A percentile compares a stretch with the other conserved stretches of the same genome.
Conservation (phyloP, 2,329 filamentous ascomycete species). For the Pseudogymnoascus sp. region DNA sequence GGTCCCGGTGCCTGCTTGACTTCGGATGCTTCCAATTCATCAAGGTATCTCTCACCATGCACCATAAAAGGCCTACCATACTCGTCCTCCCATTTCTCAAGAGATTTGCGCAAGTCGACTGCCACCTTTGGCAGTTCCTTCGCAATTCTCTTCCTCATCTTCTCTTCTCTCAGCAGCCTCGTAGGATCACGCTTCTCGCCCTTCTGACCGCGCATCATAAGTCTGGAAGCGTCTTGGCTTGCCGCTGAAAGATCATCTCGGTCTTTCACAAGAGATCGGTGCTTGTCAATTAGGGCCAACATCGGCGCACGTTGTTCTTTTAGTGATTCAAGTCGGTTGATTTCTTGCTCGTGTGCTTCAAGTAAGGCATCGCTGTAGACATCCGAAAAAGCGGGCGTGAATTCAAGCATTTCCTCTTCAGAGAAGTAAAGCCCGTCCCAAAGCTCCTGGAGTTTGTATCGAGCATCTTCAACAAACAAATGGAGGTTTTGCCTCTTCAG, state of each 20-base stretch:
- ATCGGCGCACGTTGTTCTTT: slow-evolving; percentile 82
- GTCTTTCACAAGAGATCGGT: slow-evolving; percentile 75
- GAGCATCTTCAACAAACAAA: slow-evolving; percentile 89
- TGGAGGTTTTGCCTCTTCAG: slow-evolving; percentile 93
- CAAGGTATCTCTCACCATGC: slow-evolving; percentile 83
- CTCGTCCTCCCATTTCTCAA: slow-evolving; percentile 87
- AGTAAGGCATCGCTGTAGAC: slow-evolving; percentile 94
- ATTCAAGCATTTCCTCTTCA: slow-evolving; percentile 98
- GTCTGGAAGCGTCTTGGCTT: slow-evolving; percentile 86
- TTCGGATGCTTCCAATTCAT: slow-evolving; percentile 64
- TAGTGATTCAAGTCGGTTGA: slow-evolving; percentile 69
- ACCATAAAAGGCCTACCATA: slow-evolving; percentile 90
- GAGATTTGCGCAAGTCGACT: slow-evolving; percentile 68
- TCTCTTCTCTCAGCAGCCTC: slow-evolving; percentile 89
- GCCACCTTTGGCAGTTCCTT: slow-evolving; percentile 94
- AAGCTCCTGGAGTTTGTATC: slow-evolving; percentile 82
- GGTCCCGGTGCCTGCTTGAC: slow-evolving; percentile 52
- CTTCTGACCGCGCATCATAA: slow-evolving; percentile 86
- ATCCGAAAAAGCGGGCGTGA: slow-evolving; percentile 92
- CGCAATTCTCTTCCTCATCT: slow-evolving; percentile 94
- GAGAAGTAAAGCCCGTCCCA: slow-evolving; percentile 94
- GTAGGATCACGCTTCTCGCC: slow-evolving; percentile 92
- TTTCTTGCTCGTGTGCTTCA: slow-evolving; percentile 89
- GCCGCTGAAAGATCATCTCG: slow-evolving; percentile 81
- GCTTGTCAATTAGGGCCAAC: slow-evolving; percentile 72